Conservation (phyloP, 345 rosid species). For the Salix udensis region DNA sequence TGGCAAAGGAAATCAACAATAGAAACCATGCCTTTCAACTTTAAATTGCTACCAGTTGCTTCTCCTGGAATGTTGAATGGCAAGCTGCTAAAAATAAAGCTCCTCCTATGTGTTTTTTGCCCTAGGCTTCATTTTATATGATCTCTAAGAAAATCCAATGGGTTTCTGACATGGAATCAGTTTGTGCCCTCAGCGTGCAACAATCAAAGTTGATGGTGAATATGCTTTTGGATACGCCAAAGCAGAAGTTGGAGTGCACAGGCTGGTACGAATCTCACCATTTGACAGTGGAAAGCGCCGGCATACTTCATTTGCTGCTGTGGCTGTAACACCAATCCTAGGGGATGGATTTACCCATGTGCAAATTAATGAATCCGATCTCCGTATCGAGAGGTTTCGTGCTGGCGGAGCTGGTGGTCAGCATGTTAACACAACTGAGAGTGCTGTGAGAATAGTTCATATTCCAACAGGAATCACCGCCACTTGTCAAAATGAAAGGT, state of each 20-base stretch:
- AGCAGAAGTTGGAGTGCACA: slow-evolving; percentile 95
- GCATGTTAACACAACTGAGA: slow-evolving; percentile 85
- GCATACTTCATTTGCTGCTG: slow-evolving; percentile 98
- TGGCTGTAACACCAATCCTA: slow-evolving; percentile 83
- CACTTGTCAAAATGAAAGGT: slow-evolving; percentile 95
- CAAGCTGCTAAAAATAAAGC: not conserved
- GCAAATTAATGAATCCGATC: slow-evolving; percentile 87
- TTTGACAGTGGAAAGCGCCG: slow-evolving; percentile 85
- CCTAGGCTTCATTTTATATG: not conserved
- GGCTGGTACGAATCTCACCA: slow-evolving; percentile 92
- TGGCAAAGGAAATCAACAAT: not conserved
- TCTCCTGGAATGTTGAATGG: not conserved
- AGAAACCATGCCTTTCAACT: not conserved
- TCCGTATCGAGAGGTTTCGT: slow-evolving; percentile 82
- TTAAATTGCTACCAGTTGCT: not conserved
- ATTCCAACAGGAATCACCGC: slow-evolving; percentile 89
- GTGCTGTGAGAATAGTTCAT: slow-evolving; percentile 92
- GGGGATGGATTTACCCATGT: slow-evolving; percentile 74
- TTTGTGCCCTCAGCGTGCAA: slow-evolving; percentile 67
- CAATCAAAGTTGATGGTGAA: slow-evolving; percentile 88
- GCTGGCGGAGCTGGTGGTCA: slow-evolving; percentile 95
- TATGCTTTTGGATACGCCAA: slow-evolving; percentile 95
- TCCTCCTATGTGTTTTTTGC: not conserved
- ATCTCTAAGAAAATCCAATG: not conserved
- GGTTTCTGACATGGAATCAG: slow-evolving; percentile 3